Conservation (phyloP, 1,139 yeast genomes). For the Nakaseomyces delphensis region DNA sequence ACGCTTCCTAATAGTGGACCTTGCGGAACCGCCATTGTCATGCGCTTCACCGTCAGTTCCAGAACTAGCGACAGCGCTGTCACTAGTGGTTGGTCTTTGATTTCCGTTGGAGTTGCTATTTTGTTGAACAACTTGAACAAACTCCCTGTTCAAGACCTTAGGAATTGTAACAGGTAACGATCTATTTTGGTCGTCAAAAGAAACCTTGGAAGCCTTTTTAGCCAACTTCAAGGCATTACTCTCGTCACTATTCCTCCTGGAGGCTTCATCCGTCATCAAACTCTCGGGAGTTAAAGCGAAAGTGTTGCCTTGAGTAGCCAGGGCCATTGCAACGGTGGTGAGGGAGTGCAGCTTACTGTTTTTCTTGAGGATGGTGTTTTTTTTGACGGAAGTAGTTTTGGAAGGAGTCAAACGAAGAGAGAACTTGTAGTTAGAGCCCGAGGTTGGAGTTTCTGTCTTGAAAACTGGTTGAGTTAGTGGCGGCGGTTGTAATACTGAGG, state of each 20-base stretch:
- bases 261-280: not conserved
- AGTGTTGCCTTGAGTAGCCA: not conserved
- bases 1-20: not conserved
- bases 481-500: not conserved
- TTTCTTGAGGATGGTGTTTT: not conserved
- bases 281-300: not conserved
- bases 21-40: not conserved
- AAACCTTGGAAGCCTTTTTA: not conserved
- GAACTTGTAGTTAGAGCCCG: not conserved
- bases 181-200: not conserved
- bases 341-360: conserved; percentile 2
- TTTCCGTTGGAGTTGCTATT: not conserved
- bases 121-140: conserved; percentile 1
- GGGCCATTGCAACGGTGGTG: conserved; percentile 1
- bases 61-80: not conserved
- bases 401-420: not conserved
- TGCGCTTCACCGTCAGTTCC: not conserved
- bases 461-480: not conserved
- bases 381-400: not conserved
- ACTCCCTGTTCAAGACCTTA: not conserved
- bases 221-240: not conserved
- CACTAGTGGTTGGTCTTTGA: not conserved
- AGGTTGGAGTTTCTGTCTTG: not conserved
- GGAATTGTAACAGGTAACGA: not conserved
- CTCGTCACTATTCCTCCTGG: not conserved